Base-by-base conservation (phyloP, 2,329 filamentous ascomycete genomes). In the Phaeosphaeriaceae sp. region DNA sequence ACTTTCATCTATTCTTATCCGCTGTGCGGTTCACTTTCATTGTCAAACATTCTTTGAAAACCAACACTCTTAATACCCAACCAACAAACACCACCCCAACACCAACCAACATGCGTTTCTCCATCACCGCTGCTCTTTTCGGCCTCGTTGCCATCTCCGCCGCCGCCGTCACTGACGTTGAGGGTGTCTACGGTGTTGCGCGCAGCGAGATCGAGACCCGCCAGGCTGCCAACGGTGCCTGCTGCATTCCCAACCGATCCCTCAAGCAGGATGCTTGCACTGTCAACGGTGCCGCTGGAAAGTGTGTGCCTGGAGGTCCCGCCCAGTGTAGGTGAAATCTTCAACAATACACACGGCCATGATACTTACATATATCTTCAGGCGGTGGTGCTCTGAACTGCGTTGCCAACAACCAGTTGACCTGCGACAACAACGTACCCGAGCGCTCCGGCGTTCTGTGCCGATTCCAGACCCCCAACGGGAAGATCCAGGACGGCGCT, bases 351-450 rank as follows among this genome's bases (percentile, higher is more conserved):
- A 26, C n/a, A 13, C 13, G 23, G 22, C 17, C 42, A 43, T n/a
- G n/a, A 52, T 43, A 44, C 56, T 55, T 13, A 59, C 47, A 3
- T 40, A 8, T 8, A n/a, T 7, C 48, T 23, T 11, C 10, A 64
- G 62, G 62, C 54, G 54, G 55, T 46, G 64, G 62, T 17, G 64
- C 64, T 17, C 48, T 67, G 43, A 65, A 63, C 62, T 67, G 64
- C 51, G 62, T 67, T 40, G 60, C 59, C 5, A 61, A 65, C 62
- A 55, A 60, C 58, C 58, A 65, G 22, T 52, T 67, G 23, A 53
- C 49, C 9, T 67, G 62, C 54, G 62, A 65, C 52, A 62, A 62
- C 58, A 58, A 49, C 49, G 55, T 63, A 22, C 35, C 44, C 30
- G 64, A 67, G 52, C 63, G 63, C 19, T 61, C 61, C 22, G 61